Evolutionary conservation across 495 filamentous ascomycete genomes (phyloP), one percentile per base, ranked within the genome.

Genomic region (Neurospora sp.): DNA sequence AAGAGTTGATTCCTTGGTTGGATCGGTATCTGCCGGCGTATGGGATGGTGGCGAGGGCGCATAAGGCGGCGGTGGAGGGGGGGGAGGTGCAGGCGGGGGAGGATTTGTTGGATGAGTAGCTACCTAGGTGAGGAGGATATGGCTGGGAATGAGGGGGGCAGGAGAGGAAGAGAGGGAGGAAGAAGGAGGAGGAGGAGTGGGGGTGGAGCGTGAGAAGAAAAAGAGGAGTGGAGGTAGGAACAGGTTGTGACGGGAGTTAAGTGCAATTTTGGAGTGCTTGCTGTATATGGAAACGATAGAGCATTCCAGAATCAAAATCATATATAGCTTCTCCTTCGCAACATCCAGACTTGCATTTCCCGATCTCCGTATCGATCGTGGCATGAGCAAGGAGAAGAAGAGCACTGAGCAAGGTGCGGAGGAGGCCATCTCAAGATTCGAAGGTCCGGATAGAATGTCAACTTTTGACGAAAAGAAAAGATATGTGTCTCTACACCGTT

Each of bases 1-100:
- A 71, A 14, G 83, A 92, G 80, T 73, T 94, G 7, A 76, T 91
- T 74, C 90, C 91, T 6, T 90, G 83, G 76, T 81, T 94, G 68
- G 91, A 93, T 78, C 83, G 85, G 80, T 87, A 84, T 71, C 71
- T 84, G 73, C 81, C 85, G 3, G 79, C 79, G 16, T 86, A 86
- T 44, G 83, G 80, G 14, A 81, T 82, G 75, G 75, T 87, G 9
- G 84, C 85, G 3, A 80, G 85, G 37, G 81, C 75, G 7, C 84
- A 88, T 75, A 74, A 71, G 0, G 81, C 80, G 20, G 86, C 87
- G 10, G 74, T 82, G 39, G 41, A 76, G 10, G 83, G 83, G 8
- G 85, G 86, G 3, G 81, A 77, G 3, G 40, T 87, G 12, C 61
- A 86, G 8, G 81, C 85, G 2, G 86, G 86, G 5, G 80, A 88